Conservation (phyloP, 78 protist genomes). For the Dictyostelium capitatum region DNA sequence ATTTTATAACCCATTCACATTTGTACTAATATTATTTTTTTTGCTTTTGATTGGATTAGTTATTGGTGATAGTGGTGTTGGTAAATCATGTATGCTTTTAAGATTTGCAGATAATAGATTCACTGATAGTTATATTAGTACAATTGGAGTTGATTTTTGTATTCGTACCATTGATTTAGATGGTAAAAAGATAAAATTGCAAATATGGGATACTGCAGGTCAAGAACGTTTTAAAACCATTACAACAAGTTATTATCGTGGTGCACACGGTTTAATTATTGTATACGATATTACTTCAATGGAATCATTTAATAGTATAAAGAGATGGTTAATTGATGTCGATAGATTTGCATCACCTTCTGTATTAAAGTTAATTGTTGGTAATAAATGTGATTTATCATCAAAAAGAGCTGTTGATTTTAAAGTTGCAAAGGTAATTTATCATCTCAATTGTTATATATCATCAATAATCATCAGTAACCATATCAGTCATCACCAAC, state of each 20-base stretch:
- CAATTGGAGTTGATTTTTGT: conserved; percentile 98
- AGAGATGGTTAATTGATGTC: conserved; percentile 83
- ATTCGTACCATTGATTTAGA: conserved; percentile 96
- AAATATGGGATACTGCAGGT: conserved; percentile 91
- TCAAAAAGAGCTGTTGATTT: conserved; percentile 75
- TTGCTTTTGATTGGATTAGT: not conserved
- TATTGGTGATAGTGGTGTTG: not conserved
- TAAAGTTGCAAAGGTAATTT: conserved; percentile 69
- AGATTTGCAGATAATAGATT: conserved; percentile 97
- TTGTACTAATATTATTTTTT: too few relatives aligned
- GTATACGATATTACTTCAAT: conserved; percentile 97
- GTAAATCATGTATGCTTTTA: conserved; percentile 82
- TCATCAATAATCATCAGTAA: too few relatives aligned
- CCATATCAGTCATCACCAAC: too few relatives aligned
- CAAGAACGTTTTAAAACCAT: conserved; percentile 69
- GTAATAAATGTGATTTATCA: conserved; percentile 73
- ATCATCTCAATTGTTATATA: too few relatives aligned
- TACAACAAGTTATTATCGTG: conserved; percentile 96
- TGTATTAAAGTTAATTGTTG: conserved; percentile 69
- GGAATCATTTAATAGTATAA: conserved; percentile 81
- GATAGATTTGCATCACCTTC: conserved; percentile 78
- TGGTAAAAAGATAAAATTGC: conserved; percentile 92
- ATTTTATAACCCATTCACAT: too few relatives aligned
- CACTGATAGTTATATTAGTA: conserved; percentile 90
- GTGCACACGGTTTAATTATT: conserved; percentile 97